Base-by-base conservation (phyloP, 192 early-diverging fungal genomes). In the Entomortierella chlamydospora region DNA sequence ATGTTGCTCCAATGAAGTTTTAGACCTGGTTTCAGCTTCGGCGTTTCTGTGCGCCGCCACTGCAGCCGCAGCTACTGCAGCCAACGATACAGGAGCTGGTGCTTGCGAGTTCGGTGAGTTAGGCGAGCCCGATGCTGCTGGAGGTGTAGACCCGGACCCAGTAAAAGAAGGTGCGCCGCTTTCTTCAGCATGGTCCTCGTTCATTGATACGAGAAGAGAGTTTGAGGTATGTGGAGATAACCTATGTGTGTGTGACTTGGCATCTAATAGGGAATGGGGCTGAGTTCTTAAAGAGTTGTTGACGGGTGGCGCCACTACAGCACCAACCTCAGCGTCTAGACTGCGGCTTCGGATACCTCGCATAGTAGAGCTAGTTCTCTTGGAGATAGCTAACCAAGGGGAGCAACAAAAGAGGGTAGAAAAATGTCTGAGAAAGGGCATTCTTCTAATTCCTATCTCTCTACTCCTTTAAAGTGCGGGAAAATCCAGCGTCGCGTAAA, bases 1-100 rank as follows among this genome's bases (percentile, higher is more conserved):
- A 25, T 33, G 52, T 28, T 66, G 52, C 28, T 66, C 64, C 37
- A 66, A 55, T 57, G 64, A 41, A 42, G 42, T 57, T 18, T 33
- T 17, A 12, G 52, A 30, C 42, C 41, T 10, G 33, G 64, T 57
- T 43, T 66, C 52, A 66, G 52, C n/a, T 5, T 54, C 33, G 62
- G 51, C 18, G 5, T 2, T 23, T 34, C 59, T 61, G 42, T 42
- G 37, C 23, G 64, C 53, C 3, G 41, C 52, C 13, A 15, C 26
- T 30, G 52, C 52, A 17, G 55, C 30, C 1, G 55, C 55, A 12
- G 55, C 28, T 4, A 54, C 52, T 6, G 55, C 18, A 25, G 28
- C 52, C 26, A 54, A 54, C 9, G 25, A 25, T 13, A 54, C 52
- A 28, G 23, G 4, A 17, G 55, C 28, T 20, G 55, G 31, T 11